Evolutionary conservation across 306 rosid genomes (phyloP).

Genomic region (Arachis stenosperma): DNA sequence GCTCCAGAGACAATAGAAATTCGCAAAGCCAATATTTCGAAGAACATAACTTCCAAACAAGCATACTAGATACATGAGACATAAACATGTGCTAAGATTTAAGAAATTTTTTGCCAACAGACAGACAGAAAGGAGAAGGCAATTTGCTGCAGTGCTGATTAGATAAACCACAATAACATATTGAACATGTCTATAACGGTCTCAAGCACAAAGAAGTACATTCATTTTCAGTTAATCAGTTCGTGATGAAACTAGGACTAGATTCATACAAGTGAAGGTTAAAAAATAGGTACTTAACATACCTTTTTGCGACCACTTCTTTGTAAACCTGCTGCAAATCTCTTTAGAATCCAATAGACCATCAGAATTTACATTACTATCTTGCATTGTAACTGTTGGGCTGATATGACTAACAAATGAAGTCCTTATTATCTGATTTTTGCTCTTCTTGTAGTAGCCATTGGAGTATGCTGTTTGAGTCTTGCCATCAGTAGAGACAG

Average conservation of each 20-base stretch:
- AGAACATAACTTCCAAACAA: constrained; percentile 26
- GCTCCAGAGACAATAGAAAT: constrained; percentile 11
- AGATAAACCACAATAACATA: constrained; percentile 28
- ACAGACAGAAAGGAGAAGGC: constrained; percentile 4
- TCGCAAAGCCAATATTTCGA: constrained; percentile 30
- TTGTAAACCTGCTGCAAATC: constrained; percentile 52
- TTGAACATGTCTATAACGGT: background rate
- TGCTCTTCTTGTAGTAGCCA: constrained; percentile 84
- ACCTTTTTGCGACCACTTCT: constrained; percentile 72
- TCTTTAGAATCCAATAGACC: constrained; percentile 49
- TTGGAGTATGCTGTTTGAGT: constrained; percentile 57
- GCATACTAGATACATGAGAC: constrained; percentile 9
- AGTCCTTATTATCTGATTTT: constrained; percentile 80
- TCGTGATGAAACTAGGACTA: constrained; percentile 8
- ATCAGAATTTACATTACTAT: constrained; percentile 49
- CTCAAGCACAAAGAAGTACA: constrained; percentile 20
- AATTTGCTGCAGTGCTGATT: constrained; percentile 17
- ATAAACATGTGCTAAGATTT: background rate
- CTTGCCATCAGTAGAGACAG: constrained; percentile 51
- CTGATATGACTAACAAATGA: constrained; percentile 57
- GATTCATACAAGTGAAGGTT: constrained; percentile 17
- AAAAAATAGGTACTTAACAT: constrained; percentile 43
- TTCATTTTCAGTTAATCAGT: constrained; percentile 21
- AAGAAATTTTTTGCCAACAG: constrained; percentile 19
- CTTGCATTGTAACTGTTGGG: constrained; percentile 48